These are phyloP conservation scores for Venustampulla echinocandica DNA, from an alignment of 495 filamentous ascomycete species.

Conservation along the genomic window DNA sequence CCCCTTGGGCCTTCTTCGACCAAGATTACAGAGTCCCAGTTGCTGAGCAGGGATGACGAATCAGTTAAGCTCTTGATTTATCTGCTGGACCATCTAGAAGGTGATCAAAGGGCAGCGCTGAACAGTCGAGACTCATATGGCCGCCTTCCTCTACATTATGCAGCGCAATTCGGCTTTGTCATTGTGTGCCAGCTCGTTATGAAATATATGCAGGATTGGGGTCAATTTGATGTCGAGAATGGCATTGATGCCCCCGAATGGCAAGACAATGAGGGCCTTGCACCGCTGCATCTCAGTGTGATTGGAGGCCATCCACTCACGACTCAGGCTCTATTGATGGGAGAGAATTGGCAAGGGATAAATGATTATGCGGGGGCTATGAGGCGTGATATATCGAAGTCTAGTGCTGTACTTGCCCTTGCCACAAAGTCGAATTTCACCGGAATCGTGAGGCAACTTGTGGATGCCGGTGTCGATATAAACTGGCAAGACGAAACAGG, in stretches of 20 bases:
- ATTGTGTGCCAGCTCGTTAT: slow-evolving; percentile 82
- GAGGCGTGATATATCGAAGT: slow-evolving; percentile 64
- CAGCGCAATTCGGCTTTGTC: slow-evolving; percentile 87
- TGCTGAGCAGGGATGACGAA: slow-evolving; percentile 49
- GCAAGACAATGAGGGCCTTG: slow-evolving; percentile 89
- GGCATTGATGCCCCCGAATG: slow-evolving; percentile 79
- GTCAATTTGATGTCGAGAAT: slow-evolving; percentile 69
- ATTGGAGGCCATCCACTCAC: slow-evolving; percentile 85
- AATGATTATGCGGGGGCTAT: slow-evolving; percentile 50
- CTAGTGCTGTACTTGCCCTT: slow-evolving; percentile 81
- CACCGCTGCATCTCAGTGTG: slow-evolving; percentile 85
- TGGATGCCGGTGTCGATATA: slow-evolving; percentile 85
- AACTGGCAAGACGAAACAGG: slow-evolving; percentile 90
- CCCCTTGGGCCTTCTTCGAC: slow-evolving; percentile 50
- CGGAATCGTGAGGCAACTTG: slow-evolving; percentile 73
- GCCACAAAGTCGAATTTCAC: slow-evolving; percentile 79
- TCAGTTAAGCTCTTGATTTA: slow-evolving; percentile 65
- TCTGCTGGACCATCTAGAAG: slow-evolving; percentile 61
- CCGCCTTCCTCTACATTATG: slow-evolving; percentile 87
- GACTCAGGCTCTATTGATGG: slow-evolving; percentile 67
- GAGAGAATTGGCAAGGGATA: slow-evolving; percentile 62
- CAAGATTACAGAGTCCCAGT: slow-evolving; percentile 38
- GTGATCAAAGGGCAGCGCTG: slow-evolving; percentile 60
- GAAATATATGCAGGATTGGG: slow-evolving; percentile 80
- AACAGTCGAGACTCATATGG: slow-evolving; percentile 66